phyloP scores from a whole-genome alignment of 805 yeast species.

The Yamadazyma sp. region DNA sequence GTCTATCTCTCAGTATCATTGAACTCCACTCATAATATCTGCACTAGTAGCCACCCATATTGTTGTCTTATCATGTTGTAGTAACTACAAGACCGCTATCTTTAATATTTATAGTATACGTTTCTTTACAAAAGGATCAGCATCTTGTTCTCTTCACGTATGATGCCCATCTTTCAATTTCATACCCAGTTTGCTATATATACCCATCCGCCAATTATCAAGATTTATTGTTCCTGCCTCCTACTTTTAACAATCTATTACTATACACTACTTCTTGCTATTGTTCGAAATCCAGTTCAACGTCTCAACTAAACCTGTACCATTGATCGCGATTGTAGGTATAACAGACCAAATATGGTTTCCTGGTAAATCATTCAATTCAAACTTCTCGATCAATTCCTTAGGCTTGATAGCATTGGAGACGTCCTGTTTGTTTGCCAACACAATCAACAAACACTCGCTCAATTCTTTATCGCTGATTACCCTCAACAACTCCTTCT shows the following conservation, averaged over 20 bases:
- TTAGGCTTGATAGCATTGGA: slow-evolving; percentile 71
- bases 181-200: too few relatives aligned
- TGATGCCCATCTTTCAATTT: too few relatives aligned
- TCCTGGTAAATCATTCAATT: slow-evolving; percentile 58
- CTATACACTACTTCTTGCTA: slow-evolving; percentile 28
- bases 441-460: slow-evolving; percentile 73
- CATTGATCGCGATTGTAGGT: slow-evolving; percentile 86
- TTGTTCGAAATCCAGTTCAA: slow-evolving; percentile 81
- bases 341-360: slow-evolving; percentile 85
- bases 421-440: slow-evolving; percentile 88
- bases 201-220: too few relatives aligned
- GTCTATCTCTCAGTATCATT: too few relatives aligned
- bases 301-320: slow-evolving; percentile 87
- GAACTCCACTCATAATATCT: too few relatives aligned
- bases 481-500: slow-evolving; percentile 72
- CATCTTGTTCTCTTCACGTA: too few relatives aligned
- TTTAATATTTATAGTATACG: too few relatives aligned
- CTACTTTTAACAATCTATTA: background rate
- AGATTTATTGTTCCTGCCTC: too few relatives aligned
- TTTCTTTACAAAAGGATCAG: too few relatives aligned
- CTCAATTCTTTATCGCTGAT: slow-evolving; percentile 82
- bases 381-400: slow-evolving; percentile 72
- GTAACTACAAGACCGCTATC: too few relatives aligned
- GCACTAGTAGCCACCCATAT: too few relatives aligned
- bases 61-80: too few relatives aligned